Percentiles rank a stretch among this genome's conserved stretches.
These are phyloP conservation scores for Tuber melanosporum DNA, from an alignment of 495 filamentous ascomycete genomes.

Conservation along the genomic window DNA sequence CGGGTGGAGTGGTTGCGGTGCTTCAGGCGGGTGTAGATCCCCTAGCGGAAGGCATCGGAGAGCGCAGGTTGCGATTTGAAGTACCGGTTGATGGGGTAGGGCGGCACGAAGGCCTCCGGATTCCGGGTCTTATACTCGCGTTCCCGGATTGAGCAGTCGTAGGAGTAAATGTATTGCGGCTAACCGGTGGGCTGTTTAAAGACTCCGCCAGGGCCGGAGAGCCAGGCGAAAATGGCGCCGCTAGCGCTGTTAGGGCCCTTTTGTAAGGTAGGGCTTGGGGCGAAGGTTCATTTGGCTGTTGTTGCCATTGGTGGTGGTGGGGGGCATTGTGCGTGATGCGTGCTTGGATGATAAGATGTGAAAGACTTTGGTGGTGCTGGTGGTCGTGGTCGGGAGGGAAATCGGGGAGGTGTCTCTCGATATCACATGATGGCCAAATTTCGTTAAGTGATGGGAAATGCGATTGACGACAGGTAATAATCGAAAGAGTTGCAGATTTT, in stretches of 20 bases:
- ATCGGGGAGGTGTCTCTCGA: neutral
- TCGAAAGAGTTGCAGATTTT: neutral
- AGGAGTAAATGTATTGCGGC: constrained; percentile 60
- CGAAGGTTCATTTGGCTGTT: neutral
- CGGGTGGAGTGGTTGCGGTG: constrained; percentile 61
- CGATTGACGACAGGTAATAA: neutral
- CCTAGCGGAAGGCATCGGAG: constrained; percentile 64
- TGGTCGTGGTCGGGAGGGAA: constrained; percentile 1
- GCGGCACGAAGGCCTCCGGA: constrained; percentile 37
- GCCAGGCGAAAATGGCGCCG: constrained; percentile 60
- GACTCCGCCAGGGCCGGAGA: constrained; percentile 52
- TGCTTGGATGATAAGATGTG: neutral
- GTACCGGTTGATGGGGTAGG: constrained; percentile 68
- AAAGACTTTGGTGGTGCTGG: neutral
- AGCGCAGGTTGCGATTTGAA: constrained; percentile 71
- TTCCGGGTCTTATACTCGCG: constrained; percentile 19
- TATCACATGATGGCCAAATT: no score
- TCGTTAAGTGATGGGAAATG: neutral
- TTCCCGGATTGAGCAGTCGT: constrained; percentile 43
- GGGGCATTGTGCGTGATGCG: neutral
- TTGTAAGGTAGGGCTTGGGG: neutral
- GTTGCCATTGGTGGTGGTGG: neutral
- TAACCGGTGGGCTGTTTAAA: constrained; percentile 55
- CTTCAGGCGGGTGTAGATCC: constrained; percentile 65
- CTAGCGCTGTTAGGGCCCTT: constrained; percentile 39